These are phyloP conservation scores for Pulicaria dysenterica DNA, from an alignment of 129 eudicot genomes.

Conservation along the genomic window DNA sequence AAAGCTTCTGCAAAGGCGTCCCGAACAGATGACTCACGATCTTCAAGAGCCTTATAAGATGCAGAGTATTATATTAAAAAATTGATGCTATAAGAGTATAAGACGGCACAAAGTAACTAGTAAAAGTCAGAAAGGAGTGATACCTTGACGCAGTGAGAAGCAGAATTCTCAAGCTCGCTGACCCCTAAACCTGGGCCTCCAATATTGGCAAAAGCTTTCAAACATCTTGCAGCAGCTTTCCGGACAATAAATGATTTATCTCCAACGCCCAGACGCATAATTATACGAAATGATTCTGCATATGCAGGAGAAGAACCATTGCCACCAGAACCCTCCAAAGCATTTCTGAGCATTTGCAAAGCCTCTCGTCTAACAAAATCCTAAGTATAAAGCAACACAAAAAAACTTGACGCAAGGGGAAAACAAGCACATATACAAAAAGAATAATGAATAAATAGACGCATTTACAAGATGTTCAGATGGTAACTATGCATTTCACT, in stretches of 20 bases:
- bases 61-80: slow-evolving; percentile 5
- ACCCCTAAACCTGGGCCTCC: slow-evolving; percentile 96
- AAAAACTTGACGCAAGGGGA: slow-evolving; percentile 18
- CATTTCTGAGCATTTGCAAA: slow-evolving; percentile 83
- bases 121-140: slow-evolving; percentile 18
- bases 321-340: slow-evolving; percentile 90
- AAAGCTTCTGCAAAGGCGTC: slow-evolving; percentile 96
- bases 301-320: slow-evolving; percentile 79
- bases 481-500: slow-evolving; percentile 12
- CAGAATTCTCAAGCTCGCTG: slow-evolving; percentile 79
- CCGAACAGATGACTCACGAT: slow-evolving; percentile 83
- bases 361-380: slow-evolving; percentile 97
- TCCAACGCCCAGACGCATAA: slow-evolving; percentile 68
- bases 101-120: not conserved
- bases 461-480: slow-evolving; percentile 3
- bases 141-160: slow-evolving; percentile 83
- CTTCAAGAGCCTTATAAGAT: slow-evolving; percentile 77
- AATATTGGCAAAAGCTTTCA: slow-evolving; percentile 81
- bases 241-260: slow-evolving; percentile 87
- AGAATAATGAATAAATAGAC: slow-evolving; percentile 1
- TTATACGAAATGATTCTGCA: slow-evolving; percentile 74
- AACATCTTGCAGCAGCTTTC: slow-evolving; percentile 98
- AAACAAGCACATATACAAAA: not conserved
- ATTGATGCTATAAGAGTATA: not conserved
- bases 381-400: slow-evolving; percentile 45